Evolutionary conservation across 2,329 filamentous ascomycete species (phyloP), one percentile per base, ranked within the genome.

Genomic region (Aspergillus novoparasiticus): DNA sequence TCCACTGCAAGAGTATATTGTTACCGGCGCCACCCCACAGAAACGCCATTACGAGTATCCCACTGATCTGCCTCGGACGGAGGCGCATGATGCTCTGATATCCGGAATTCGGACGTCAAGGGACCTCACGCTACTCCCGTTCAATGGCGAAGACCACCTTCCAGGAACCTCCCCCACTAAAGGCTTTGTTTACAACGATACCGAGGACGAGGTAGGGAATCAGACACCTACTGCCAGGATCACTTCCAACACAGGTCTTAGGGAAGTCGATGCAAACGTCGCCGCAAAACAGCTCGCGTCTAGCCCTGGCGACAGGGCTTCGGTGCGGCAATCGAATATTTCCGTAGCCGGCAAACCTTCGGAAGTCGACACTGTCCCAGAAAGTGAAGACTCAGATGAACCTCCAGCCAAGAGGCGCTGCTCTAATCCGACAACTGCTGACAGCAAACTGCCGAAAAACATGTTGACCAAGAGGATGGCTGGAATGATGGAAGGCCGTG

Each of bases 21-120:
- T 91, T 0, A 98, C 95, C 0, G 94, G 95, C 58, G 85, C 90
- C 54, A 98, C 95, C 1, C 95, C 95, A 0, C 87, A 91, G 73
- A 95, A 94, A 79, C 82, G 84, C 34, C 84, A 88, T 58, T 99
- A 98, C 78, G 84, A 87, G n/a, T 97, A 92, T 72, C 91, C 93
- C 0, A 90, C 86, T 1, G 82, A 85, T 2, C 83, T 99, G 1
- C 95, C 95, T 4, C 88, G 89, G 30, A 98, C 95, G 0, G 86
- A 88, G 71, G 72, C 79, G 1, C 87, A 89, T 71, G 85, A 89
- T 14, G 79, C 76, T 14, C 79, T 90, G 32, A 79, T 89, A 14
- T 82, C 85, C 23, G 79, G 80, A 55, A 70, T 86, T 68, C 80
- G 81, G 68, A 83, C 72, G 62, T 80, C 72, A 69, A 70, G 73